phyloP scores from a whole-genome alignment of 768 basidiomycete genomes.

The Suillus sp. region DNA sequence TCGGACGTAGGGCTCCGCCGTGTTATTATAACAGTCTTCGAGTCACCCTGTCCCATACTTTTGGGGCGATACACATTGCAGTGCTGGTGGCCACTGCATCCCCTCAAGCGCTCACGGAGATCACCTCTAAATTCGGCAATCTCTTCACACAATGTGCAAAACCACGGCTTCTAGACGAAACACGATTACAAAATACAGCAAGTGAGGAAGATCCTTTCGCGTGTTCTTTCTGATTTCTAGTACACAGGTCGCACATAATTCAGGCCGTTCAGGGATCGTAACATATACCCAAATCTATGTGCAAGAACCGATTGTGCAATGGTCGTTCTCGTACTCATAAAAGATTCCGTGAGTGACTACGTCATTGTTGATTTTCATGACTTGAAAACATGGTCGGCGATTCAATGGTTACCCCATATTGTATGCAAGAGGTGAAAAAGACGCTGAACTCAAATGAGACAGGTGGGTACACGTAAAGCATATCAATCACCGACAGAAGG shows the following conservation, averaged over 20 bases:
- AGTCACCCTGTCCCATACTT: neutral
- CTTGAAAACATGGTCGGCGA: neutral
- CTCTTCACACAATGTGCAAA: neutral
- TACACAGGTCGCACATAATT: neutral
- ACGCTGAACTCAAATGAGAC: neutral
- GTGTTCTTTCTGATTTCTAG: neutral
- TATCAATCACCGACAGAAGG: conserved; percentile 4
- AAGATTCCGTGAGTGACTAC: neutral
- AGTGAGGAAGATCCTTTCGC: neutral
- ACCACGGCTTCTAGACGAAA: neutral
- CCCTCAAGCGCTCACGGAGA: no score
- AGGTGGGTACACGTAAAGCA: conserved; percentile 3
- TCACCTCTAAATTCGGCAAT: neutral
- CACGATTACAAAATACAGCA: neutral
- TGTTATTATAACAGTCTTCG: neutral
- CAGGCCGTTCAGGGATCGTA: no score
- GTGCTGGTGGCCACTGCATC: neutral
- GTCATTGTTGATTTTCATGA: conserved; percentile 4
- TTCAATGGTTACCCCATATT: neutral
- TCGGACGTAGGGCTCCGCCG: neutral
- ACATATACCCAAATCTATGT: neutral
- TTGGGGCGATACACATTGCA: conserved; percentile 4
- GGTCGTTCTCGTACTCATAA: neutral
- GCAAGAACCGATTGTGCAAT: neutral
- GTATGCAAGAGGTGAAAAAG: neutral